phyloP scores from a whole-genome alignment of 192 early-diverging fungal genomes.

The Podila epigama region DNA sequence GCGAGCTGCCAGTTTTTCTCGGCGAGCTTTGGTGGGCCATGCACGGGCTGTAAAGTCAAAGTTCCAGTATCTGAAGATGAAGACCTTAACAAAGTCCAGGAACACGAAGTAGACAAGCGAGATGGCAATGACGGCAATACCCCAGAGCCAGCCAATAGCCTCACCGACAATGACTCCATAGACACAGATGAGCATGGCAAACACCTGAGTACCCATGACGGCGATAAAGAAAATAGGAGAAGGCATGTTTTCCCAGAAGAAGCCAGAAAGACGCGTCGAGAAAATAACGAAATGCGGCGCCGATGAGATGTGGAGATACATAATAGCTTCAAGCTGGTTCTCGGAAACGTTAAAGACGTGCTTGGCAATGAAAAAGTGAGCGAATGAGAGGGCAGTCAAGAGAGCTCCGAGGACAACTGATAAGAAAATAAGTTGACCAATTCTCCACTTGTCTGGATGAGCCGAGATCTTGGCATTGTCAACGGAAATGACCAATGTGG shows the following conservation, averaged over 20 bases:
- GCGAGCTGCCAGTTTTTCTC: constrained; percentile 65
- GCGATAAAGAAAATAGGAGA: constrained; percentile 82
- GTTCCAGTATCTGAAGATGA: constrained; percentile 83
- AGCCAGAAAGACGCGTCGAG: constrained; percentile 85
- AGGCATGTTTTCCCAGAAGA: constrained; percentile 90
- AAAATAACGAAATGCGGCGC: constrained; percentile 96
- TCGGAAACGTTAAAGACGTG: constrained; percentile 66
- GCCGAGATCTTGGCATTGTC: constrained; percentile 95
- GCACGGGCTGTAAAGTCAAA: constrained; percentile 90
- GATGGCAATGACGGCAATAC: constrained; percentile 71
- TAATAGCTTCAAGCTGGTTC: constrained; percentile 81
- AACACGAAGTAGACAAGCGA: constrained; percentile 85
- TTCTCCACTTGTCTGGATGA: constrained; percentile 94
- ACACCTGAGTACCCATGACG: constrained; percentile 89
- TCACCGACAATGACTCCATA: constrained; percentile 69
- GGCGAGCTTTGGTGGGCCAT: constrained; percentile 75
- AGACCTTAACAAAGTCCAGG: constrained; percentile 91
- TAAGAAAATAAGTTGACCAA: constrained; percentile 89
- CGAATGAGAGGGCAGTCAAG: constrained; percentile 82
- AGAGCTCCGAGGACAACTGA: constrained; percentile 80
- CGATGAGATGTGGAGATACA: constrained; percentile 94
- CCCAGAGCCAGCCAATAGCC: constrained; percentile 80
- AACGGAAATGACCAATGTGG: constrained; percentile 91
- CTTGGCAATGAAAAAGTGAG: constrained; percentile 82
- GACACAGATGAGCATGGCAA: constrained; percentile 88